Conservation (phyloP, 164 flowering plant genomes). For the Tetracentron sinense region DNA sequence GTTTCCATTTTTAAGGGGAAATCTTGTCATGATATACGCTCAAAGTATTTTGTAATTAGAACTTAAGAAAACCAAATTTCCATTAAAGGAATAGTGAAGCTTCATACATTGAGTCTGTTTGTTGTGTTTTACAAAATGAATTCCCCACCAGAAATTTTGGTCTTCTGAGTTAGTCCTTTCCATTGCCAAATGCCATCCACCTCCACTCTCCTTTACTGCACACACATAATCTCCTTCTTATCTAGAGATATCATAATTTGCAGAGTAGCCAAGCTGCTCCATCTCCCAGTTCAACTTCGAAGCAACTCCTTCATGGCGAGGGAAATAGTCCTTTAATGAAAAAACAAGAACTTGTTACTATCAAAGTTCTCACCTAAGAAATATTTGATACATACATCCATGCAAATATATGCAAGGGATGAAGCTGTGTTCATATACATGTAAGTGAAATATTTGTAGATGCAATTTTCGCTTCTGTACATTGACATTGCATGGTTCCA, state of each 20-base stretch:
- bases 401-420: no score
- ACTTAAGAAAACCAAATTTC: background rate
- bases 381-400: no score
- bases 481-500: background rate
- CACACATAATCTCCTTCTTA: slow-evolving; percentile 11
- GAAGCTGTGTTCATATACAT: no score
- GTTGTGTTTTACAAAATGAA: background rate
- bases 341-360: background rate
- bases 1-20: no score
- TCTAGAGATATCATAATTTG: slow-evolving; percentile 37
- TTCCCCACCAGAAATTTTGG: background rate
- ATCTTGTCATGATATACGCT: no score
- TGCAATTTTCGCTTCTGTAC: background rate
- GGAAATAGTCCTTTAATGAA: slow-evolving; percentile 34
- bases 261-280: slow-evolving; percentile 41
- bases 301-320: slow-evolving; percentile 44
- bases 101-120: background rate
- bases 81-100: background rate
- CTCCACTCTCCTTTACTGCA: background rate
- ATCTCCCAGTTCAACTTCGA: slow-evolving; percentile 59
- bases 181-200: background rate
- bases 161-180: background rate
- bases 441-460: background rate
- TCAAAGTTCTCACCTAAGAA: background rate
- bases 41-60: no score